These are phyloP conservation scores for Colletotrichum theobromicola DNA, from an alignment of 2,329 filamentous ascomycete genomes.

Conservation along the genomic window DNA sequence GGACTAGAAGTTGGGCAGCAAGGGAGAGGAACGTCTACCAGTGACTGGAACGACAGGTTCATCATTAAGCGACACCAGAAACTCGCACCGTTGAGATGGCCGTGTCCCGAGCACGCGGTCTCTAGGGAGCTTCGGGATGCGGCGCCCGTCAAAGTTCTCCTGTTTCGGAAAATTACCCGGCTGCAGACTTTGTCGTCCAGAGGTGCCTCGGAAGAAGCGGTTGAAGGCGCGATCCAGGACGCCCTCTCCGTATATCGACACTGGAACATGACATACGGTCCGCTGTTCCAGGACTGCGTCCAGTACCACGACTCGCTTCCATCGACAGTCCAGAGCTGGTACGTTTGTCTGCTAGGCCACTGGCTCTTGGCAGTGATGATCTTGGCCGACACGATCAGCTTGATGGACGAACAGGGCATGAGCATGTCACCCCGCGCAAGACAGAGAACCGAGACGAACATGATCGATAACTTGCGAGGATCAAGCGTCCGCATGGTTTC, in stretches of 20 bases:
- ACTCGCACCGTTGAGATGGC: conserved; percentile 47
- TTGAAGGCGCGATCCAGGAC: conserved; percentile 54
- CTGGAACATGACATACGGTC: conserved; percentile 57
- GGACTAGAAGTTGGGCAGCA: conserved; percentile 9
- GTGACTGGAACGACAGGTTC: conserved; percentile 35
- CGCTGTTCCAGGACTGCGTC: conserved; percentile 57
- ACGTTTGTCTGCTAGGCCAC: conserved; percentile 60
- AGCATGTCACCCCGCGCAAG: conserved; percentile 30
- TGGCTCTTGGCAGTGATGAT: conserved; percentile 63
- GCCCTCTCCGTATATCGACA: conserved; percentile 57
- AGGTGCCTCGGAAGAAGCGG: conserved; percentile 37
- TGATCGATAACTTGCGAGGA: conserved; percentile 45
- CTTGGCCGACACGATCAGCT: conserved; percentile 57
- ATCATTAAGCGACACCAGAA: conserved; percentile 38
- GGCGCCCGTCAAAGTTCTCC: conserved; percentile 62
- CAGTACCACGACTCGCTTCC: conserved; percentile 54
- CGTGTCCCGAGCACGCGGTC: conserved; percentile 58
- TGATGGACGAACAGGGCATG: conserved; percentile 46
- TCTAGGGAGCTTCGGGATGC: conserved; percentile 54
- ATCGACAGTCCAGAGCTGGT: conserved; percentile 63
- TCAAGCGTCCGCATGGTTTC: conserved; percentile 51
- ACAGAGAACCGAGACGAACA: conserved; percentile 30
- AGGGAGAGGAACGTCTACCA: conserved; percentile 1
- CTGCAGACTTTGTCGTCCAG: conserved; percentile 55
- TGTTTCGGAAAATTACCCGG: conserved; percentile 61